phyloP scores from a whole-genome alignment of 2,329 filamentous ascomycete genomes.

The Corniculantispora saksenae region DNA sequence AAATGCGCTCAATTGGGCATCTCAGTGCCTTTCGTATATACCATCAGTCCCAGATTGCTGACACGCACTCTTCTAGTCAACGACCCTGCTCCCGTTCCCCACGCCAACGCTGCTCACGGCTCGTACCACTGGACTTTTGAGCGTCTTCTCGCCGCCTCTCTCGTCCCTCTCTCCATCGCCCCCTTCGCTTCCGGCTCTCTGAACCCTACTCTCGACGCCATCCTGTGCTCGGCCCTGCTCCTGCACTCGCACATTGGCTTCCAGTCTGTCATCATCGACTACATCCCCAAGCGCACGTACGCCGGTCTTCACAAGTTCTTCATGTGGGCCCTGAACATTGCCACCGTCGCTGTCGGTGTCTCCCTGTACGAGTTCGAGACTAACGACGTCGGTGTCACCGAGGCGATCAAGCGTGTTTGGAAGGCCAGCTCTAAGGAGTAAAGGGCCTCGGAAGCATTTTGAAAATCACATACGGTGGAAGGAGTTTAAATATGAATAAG shows the following conservation, averaged over 20 bases:
- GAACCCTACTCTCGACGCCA: conserved; percentile 84
- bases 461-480: background rate
- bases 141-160: conserved; percentile 75
- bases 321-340: conserved; percentile 76
- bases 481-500: background rate
- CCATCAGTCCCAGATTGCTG: background rate
- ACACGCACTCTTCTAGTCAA: conserved; percentile 61
- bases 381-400: conserved; percentile 92
- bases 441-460: conserved; percentile 14
- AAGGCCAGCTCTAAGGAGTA: conserved; percentile 57
- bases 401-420: conserved; percentile 88
- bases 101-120: conserved; percentile 75
- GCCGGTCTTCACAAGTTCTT: conserved; percentile 67
- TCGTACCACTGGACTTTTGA: conserved; percentile 99
- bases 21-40: background rate
- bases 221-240: conserved; percentile 79
- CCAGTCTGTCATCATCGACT: conserved; percentile 87
- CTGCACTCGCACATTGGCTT: conserved; percentile 97
- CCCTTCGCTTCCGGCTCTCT: conserved; percentile 91
- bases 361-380: conserved; percentile 99
- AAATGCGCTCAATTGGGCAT: conserved; percentile 5
- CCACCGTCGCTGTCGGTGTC: conserved; percentile 78
- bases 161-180: conserved; percentile 84
- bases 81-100: conserved; percentile 76
- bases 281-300: conserved; percentile 73